Percentiles rank a stretch among this genome's conserved stretches.
phyloP scores from a whole-genome alignment of 2,329 filamentous ascomycete species.

The Shiraia sp. region DNA sequence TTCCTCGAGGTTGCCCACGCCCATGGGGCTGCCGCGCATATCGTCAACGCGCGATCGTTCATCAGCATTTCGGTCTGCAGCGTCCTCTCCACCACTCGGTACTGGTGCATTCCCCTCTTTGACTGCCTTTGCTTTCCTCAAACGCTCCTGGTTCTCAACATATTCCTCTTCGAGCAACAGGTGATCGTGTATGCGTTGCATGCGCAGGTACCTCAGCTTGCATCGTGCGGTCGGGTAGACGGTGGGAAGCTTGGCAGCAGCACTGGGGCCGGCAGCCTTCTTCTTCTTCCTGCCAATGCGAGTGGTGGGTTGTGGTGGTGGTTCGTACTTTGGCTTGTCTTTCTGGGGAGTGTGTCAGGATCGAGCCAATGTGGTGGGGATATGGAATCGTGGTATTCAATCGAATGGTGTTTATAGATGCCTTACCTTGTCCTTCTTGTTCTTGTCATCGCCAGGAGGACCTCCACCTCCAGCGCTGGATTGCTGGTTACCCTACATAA shows the following conservation, averaged over 20 bases:
- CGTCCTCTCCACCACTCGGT: constrained; percentile 68
- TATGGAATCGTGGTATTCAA: no score
- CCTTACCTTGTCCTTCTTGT: constrained; percentile 77
- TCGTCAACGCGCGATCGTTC: constrained; percentile 95
- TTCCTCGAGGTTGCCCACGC: constrained; percentile 95
- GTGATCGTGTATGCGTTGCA: constrained; percentile 99
- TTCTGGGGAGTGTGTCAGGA: constrained; percentile 63
- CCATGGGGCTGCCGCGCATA: constrained; percentile 98
- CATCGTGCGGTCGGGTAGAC: constrained; percentile 96
- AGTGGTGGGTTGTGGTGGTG: constrained; percentile 93
- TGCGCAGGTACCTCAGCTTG: constrained; percentile 93
- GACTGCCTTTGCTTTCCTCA: constrained; percentile 83
- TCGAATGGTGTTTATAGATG: constrained; percentile 1
- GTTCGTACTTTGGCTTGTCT: constrained; percentile 99
- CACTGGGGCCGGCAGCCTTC: constrained; percentile 89
- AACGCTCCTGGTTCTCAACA: constrained; percentile 96
- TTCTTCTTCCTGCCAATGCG: constrained; percentile 98
- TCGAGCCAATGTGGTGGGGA: no score
- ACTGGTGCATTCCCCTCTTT: constrained; percentile 59
- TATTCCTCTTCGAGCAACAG: constrained; percentile 97
- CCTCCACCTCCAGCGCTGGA: constrained; percentile 80
- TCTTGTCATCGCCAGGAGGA: constrained; percentile 73
- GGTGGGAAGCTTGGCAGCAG: constrained; percentile 90
- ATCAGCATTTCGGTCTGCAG: constrained; percentile 86
- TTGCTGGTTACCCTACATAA: constrained; percentile 73